Percentiles rank a stretch among this genome's conserved stretches.
Evolutionary conservation across 2,329 filamentous ascomycete genomes (phyloP).

Genomic region (Teratosphaeria gauchensis): DNA sequence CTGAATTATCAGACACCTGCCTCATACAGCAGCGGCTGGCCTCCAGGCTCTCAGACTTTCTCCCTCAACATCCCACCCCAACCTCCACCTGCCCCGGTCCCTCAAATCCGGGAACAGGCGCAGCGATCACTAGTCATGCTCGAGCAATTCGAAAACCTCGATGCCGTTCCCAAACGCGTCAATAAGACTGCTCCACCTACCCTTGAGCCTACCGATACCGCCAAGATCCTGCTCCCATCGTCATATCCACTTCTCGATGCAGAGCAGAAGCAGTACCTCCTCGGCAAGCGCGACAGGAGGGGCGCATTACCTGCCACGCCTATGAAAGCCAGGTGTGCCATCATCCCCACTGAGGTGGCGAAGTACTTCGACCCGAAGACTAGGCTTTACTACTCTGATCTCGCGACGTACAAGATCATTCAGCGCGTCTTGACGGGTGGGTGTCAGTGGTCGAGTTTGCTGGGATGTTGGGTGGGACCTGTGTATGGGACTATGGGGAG

Average conservation of each 20-base stretch:
- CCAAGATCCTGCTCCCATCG: slow-evolving; percentile 45
- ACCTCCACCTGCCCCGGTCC: slow-evolving; percentile 6
- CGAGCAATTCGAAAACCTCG: slow-evolving; percentile 24
- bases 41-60: slow-evolving; percentile 10
- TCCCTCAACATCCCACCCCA: slow-evolving; percentile 7
- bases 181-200: slow-evolving; percentile 11
- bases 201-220: slow-evolving; percentile 46
- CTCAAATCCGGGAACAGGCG: slow-evolving; percentile 25
- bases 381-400: slow-evolving; percentile 69
- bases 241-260: slow-evolving; percentile 43
- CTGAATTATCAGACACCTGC: slow-evolving; percentile 4
- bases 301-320: slow-evolving; percentile 28
- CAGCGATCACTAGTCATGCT: slow-evolving; percentile 25
- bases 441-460: slow-evolving; percentile 70
- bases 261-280: slow-evolving; percentile 39
- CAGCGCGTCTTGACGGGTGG: slow-evolving; percentile 62
- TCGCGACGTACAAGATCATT: slow-evolving; percentile 72
- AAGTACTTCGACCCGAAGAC: slow-evolving; percentile 79
- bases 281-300: slow-evolving; percentile 38
- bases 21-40: slow-evolving; percentile 11
- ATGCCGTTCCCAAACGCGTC: slow-evolving; percentile 14
- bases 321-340: slow-evolving; percentile 53
- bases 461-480: slow-evolving; percentile 72
- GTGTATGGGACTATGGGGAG: slow-evolving; percentile 31
- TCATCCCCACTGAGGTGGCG: slow-evolving; percentile 59